These are phyloP conservation scores for Reutealis trisperma DNA, from an alignment of 345 rosid genomes.

Conservation along the genomic window DNA sequence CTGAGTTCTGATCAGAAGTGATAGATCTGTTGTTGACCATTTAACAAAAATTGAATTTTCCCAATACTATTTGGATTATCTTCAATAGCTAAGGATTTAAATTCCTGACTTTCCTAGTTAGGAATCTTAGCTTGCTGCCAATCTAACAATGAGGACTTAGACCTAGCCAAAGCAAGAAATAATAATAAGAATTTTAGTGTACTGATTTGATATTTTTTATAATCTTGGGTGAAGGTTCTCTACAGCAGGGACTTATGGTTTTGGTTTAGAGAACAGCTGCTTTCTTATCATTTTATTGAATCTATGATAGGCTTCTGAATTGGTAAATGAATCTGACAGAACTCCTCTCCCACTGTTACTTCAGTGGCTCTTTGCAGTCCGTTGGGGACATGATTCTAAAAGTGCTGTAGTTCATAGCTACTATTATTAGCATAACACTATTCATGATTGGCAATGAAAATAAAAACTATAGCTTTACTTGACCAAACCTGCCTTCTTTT, in stretches of 20 bases:
- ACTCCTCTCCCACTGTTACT: background rate
- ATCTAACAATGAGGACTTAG: background rate
- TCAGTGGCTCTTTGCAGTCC: background rate
- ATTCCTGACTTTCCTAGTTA: background rate
- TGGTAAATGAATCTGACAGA: background rate
- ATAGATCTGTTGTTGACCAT: background rate
- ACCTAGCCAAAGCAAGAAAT: background rate
- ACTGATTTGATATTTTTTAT: background rate
- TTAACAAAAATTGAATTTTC: background rate
- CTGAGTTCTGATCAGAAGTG: background rate
- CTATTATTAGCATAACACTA: background rate
- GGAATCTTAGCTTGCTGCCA: background rate
- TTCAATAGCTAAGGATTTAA: background rate
- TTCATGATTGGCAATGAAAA: background rate
- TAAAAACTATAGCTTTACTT: background rate
- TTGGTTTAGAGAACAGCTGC: background rate
- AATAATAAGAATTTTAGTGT: background rate
- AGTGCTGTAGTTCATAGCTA: background rate
- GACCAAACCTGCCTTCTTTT: background rate
- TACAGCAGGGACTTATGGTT: background rate
- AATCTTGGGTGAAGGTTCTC: too few species aligned
- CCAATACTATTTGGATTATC: background rate
- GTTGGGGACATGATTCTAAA: background rate
- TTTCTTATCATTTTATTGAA: background rate
- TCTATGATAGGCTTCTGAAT: background rate